Conservation (phyloP, 1,284 basidiomycete genomes). For the Xanthoconium separans region DNA sequence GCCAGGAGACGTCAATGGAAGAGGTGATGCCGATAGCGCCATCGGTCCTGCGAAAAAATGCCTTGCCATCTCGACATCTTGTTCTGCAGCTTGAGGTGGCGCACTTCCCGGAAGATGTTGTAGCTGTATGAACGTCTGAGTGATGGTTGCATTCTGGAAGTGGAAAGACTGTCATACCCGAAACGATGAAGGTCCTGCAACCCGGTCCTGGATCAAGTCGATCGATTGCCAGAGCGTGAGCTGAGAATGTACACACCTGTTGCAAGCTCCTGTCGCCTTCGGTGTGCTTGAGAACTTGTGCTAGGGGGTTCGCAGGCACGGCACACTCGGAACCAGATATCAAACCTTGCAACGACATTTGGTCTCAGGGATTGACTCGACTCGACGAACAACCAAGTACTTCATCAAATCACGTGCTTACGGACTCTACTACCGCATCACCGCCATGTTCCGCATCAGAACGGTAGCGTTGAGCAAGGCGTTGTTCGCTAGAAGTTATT, state of each 20-base stretch:
- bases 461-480: slow-evolving; percentile 24
- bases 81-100: slow-evolving; percentile 48
- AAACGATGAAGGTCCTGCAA: slow-evolving; percentile 69
- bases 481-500: slow-evolving; percentile 48
- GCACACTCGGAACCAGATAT: slow-evolving; percentile 93
- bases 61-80: slow-evolving; percentile 71
- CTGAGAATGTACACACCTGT: slow-evolving; percentile 49
- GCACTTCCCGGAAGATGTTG: slow-evolving; percentile 67
- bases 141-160: background rate
- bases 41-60: slow-evolving; percentile 68
- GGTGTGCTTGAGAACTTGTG: slow-evolving; percentile 89
- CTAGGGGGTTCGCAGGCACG: slow-evolving; percentile 81
- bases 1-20: slow-evolving; percentile 34
- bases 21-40: slow-evolving; percentile 30
- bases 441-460: slow-evolving; percentile 38
- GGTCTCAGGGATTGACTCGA: no score
- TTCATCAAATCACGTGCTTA: slow-evolving; percentile 21
- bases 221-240: background rate
- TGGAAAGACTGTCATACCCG: slow-evolving; percentile 43
- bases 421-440: background rate
- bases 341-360: slow-evolving; percentile 76
- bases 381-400: no score
- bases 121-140: slow-evolving; percentile 44
- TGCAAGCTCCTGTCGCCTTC: slow-evolving; percentile 89
- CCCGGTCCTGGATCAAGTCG: slow-evolving; percentile 55